phyloP scores from a whole-genome alignment of 306 rosid genomes.

The Sindora glabra region DNA sequence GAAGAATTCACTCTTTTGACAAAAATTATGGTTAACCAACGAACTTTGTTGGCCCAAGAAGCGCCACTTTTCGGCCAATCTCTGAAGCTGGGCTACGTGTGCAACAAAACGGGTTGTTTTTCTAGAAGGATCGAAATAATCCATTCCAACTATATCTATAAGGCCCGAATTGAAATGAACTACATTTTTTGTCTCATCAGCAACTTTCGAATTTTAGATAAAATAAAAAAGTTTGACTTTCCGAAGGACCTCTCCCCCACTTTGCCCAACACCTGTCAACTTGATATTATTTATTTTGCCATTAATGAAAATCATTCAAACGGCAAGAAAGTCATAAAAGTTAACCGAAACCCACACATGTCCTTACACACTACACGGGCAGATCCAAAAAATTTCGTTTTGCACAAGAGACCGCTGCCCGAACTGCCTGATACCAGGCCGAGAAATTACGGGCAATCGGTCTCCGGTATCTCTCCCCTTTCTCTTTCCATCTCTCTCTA shows the following conservation, averaged over 20 bases:
- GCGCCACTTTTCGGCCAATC: too few relatives aligned
- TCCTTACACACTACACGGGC: slow-evolving; percentile 52
- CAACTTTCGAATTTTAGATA: neutral
- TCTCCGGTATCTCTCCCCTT: slow-evolving; percentile 41
- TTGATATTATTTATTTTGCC: too few relatives aligned
- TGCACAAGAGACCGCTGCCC: slow-evolving; percentile 31
- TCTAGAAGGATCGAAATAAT: too few relatives aligned
- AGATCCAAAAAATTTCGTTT: slow-evolving; percentile 21
- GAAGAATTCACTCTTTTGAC: too few relatives aligned
- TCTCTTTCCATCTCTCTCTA: neutral
- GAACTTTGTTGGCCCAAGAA: too few relatives aligned
- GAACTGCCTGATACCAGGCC: slow-evolving; percentile 46
- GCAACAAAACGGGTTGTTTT: slow-evolving; percentile 20
- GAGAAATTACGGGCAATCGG: slow-evolving; percentile 63
- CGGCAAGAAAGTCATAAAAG: neutral
- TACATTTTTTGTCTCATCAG: too few relatives aligned
- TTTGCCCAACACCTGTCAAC: too few relatives aligned
- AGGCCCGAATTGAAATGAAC: neutral
- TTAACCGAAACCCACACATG: slow-evolving; percentile 40
- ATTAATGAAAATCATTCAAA: slow-evolving; percentile 16
- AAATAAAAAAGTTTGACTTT: slow-evolving; percentile 23
- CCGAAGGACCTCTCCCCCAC: too few relatives aligned
- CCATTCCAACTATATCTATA: slow-evolving; percentile 7
- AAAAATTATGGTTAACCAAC: too few relatives aligned
- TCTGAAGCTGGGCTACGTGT: too few relatives aligned